These are phyloP conservation scores for Lactifluus subvellereus DNA, from an alignment of 768 basidiomycete genomes.

Conservation along the genomic window DNA sequence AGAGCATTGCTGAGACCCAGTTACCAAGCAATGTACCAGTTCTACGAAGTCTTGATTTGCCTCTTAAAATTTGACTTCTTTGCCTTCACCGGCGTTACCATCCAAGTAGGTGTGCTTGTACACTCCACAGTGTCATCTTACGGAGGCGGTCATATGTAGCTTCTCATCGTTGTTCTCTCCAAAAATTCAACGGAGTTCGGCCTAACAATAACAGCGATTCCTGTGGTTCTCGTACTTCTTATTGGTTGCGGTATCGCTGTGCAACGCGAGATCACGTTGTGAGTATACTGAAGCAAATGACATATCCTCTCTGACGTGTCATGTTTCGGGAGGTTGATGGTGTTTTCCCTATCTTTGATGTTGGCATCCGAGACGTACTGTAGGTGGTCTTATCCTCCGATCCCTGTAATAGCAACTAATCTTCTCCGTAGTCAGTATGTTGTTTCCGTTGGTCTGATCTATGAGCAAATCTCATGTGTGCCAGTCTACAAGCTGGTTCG, in stretches of 20 bases:
- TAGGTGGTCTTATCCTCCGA: conserved; percentile 34
- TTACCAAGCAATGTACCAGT: conserved; percentile 77
- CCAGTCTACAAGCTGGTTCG: conserved; percentile 82
- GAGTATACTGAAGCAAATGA: conserved; percentile 23
- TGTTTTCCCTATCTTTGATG: conserved; percentile 67
- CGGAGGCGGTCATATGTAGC: conserved; percentile 38
- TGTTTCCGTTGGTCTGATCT: not conserved
- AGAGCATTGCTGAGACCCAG: conserved; percentile 8
- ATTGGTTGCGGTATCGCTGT: conserved; percentile 63
- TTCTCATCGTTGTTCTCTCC: conserved; percentile 71
- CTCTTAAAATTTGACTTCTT: conserved; percentile 90
- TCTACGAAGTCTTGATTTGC: conserved; percentile 82
- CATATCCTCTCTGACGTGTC: conserved; percentile 6
- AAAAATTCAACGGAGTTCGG: conserved; percentile 69
- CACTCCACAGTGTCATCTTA: not conserved
- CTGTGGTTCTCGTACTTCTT: conserved; percentile 65
- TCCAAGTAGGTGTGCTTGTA: conserved; percentile 52
- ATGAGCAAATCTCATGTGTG: not conserved
- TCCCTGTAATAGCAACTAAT: not conserved
- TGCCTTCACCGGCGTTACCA: conserved; percentile 79
- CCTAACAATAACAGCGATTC: conserved; percentile 77
- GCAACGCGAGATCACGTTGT: conserved; percentile 78
- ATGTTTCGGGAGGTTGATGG: conserved; percentile 54
- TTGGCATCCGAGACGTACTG: conserved; percentile 71
- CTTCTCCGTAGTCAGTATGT: conserved; percentile 14